Base-by-base conservation (phyloP, 2,329 filamentous ascomycete species). In the Cyphellophora europaea region DNA sequence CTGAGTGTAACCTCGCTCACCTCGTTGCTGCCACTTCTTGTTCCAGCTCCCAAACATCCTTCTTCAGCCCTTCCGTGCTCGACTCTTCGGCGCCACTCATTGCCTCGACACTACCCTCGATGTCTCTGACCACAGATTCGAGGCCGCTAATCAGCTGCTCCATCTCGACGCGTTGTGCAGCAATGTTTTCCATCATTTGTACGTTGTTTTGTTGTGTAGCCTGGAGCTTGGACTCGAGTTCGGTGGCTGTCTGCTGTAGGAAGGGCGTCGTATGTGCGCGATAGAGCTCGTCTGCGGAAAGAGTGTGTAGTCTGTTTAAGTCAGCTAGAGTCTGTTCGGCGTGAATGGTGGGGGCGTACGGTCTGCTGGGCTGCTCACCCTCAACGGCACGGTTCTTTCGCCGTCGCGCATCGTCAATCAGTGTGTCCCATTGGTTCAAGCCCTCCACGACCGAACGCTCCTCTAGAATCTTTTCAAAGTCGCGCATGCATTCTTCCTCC, bases 391-490 rank as follows among this genome's bases (percentile, higher is more conserved):
- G 63, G 49, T 64, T 63, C 53, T 65, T 74, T 44, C 73, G 60
- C 44, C 55, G 53, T 48, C 65, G 69, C 8, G 74, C 76, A 42
- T 78, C 74, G 17, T 66, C 67, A 17, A 79, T 67, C 42, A 77
- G 58, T 23, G 65, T 58, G 50, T 80, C 76, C 43, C 79, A 57
- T 36, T 73, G 71, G 51, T 79, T 79, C 43, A 80, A 55, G 14
- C 69, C 65, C 40, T 60, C 53, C 5, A 79, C 62, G 2, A 76
- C 74, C 38, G 72, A 62, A 33, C 74, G 56, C 47, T 77, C 69
- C 18, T 53, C 53, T 40, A 79, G 47, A 37, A 79, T 74, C 30
- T 67, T 65, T n/a, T 77, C 72, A 52, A 79, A 79, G 45, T 79
- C 72, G 11, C 63, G 63, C 52, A 58, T 67, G 43, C 71, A 73